Base-by-base conservation (phyloP, 2,329 filamentous ascomycete genomes). In the Fusarium sacchari region DNA sequence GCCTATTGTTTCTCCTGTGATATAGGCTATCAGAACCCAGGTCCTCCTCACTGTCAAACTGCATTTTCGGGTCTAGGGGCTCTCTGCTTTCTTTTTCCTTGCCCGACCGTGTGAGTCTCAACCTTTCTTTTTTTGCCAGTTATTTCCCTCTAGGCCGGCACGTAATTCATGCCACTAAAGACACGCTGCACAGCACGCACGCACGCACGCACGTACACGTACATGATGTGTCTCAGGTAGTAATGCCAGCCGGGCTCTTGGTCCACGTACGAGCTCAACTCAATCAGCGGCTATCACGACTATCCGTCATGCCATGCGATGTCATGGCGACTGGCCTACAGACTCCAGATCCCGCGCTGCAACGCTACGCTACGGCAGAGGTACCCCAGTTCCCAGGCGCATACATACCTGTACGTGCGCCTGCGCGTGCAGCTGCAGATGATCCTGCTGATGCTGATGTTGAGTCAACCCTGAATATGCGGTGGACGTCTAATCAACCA, bases 81-180 rank as follows among this genome's bases (percentile, higher is more conserved):
- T 17, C 42, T 53, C 20, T 50, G n/a, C 55, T 67, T 72, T 66
- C 60, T 69, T 70, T 70, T 75, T 67, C 55, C 65, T 30, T 49
- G 55, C 44, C 56, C 60, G 60, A 42, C 60, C 59, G 46, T 56
- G 44, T 43, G 52, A 42, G 56, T 50, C 47, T 24, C 40, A 28
- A 57, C 52, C 22, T 69, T 65, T 66, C 52, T 73, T 68, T 70
- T 71, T 76, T 76, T 36, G 56, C 14, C 58, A 56, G 26, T 22
- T 36, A 55, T 56, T 59, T 71, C 55, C 46, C 57, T 67, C 40
- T 63, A 50, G 55, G 56, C 61, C 67, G 67, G 64, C 56, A 68
- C 60, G 34, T 63, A 61, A 65, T 44, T 47, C 36, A 47, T 68
- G 62, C 46, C 59, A 61, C 42, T 58, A 53, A 32, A 49, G 44